Base-by-base conservation (phyloP, 768 basidiomycete species). In the Podaxis sp. region DNA sequence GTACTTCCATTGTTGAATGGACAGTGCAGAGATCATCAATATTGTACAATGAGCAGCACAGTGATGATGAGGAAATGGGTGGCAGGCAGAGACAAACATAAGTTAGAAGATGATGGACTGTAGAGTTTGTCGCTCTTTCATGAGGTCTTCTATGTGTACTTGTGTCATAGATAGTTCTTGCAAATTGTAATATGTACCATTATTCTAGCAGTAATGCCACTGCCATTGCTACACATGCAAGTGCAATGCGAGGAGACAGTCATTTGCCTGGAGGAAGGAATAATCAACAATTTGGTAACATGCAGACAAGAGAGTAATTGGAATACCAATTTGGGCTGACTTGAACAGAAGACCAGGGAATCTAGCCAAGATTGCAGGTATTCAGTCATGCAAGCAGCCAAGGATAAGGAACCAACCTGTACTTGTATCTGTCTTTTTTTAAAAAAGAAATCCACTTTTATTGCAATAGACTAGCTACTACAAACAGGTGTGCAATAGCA, bases 151-250 rank as follows among this genome's bases (percentile, higher is more conserved):
- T 50, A 56, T 69, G 46, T 69, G 64, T 62, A 68, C 58, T 61
- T 70, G 67, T 71, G 64, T 66, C 66, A 66, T 71, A 66, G 68
- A 38, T 65, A 61, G 64, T 66, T 63, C 47, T 38, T 67, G 69
- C 22, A 9, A 19, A 52, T 68, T 55, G 59, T 67, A 69, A 66
- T 68, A 63, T 73, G 68, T 72, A 71, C 58, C 40, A 58, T 76
- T 68, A 79, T 70, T 76, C 73, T 63, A 75, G 63, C 66, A 80
- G 71, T 60, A 94, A 84, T 41, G 87, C 87, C 51, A 89, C 79
- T 0, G 94, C 97, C 97, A 99, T 98, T 25, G 86, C 85, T 24
- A 98, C 75, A 72, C 96, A 98, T 13, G 96, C 94, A 13, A 99
- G 73, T 5, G 91, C 89, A 17, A 99, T 97, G 68, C 98, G 98